Evolutionary conservation across 1,139 yeast genomes (phyloP).

Genomic region (Chernovozyma aurita): DNA sequence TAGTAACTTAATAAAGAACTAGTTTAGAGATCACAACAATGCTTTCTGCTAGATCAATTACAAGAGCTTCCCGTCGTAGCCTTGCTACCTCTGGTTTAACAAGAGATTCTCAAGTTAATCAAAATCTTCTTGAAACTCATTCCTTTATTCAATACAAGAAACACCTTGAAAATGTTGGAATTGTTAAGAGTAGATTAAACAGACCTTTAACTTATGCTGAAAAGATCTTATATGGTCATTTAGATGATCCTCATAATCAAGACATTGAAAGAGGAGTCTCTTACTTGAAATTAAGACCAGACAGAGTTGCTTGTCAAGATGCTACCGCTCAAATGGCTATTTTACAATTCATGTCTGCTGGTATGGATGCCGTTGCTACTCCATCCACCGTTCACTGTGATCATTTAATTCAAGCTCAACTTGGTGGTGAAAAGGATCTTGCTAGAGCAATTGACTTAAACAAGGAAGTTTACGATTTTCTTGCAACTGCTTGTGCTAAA

Average conservation of each 20-base stretch:
- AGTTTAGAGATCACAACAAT: conserved; percentile 13
- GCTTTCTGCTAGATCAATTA: conserved; percentile 39
- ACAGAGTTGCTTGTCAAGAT: conserved; percentile 99
- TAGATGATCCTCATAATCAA: conserved; percentile 93
- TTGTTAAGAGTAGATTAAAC: conserved; percentile 80
- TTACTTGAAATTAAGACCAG: conserved; percentile 95
- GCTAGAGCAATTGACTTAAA: conserved; percentile 88
- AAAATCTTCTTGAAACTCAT: conserved; percentile 84
- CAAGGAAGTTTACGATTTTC: conserved; percentile 96
- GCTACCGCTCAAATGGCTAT: conserved; percentile 99
- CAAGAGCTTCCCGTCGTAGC: conserved; percentile 48
- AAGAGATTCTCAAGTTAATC: conserved; percentile 88
- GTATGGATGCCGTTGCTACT: conserved; percentile 89
- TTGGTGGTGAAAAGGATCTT: conserved; percentile 90
- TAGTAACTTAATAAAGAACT: conserved; percentile 2
- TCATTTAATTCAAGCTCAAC: conserved; percentile 97
- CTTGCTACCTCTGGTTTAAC: conserved; percentile 74
- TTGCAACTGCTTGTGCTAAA: conserved; percentile 91
- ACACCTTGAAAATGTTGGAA: conserved; percentile 76
- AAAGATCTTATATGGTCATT: conserved; percentile 92
- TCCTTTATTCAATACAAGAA: conserved; percentile 78
- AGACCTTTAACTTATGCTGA: conserved; percentile 98
- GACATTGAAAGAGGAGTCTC: conserved; percentile 95
- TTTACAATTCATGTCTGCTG: conserved; percentile 96
- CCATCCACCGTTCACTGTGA: conserved; percentile 99